Conservation (phyloP, 805 yeast genomes). For the Dipodascus geniculatus region DNA sequence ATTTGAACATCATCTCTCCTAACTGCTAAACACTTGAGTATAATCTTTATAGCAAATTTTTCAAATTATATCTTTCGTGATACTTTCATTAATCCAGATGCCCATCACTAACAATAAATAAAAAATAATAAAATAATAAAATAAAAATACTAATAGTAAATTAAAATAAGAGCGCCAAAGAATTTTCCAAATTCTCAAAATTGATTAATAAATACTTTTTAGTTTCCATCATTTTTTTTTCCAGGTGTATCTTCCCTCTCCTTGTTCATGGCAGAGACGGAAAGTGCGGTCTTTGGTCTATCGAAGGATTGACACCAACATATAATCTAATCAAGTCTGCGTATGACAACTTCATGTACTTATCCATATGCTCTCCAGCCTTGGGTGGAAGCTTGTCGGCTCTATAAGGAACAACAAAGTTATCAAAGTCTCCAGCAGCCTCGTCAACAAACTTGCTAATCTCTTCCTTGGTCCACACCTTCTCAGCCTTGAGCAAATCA, state of each 20-base stretch:
- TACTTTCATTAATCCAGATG: background rate
- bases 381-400: background rate
- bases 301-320: background rate
- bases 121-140: too few species aligned
- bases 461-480: background rate
- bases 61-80: background rate
- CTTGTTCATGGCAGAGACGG: background rate
- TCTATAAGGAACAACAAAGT: background rate
- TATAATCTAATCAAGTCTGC: background rate
- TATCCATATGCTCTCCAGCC: background rate
- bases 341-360: background rate
- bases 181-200: background rate
- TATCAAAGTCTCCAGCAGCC: background rate
- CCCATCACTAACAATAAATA: background rate
- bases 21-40: background rate
- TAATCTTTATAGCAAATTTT: background rate
- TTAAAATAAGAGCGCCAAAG: background rate
- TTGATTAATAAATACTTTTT: background rate
- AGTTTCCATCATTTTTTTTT: background rate
- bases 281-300: background rate
- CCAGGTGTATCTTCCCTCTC: background rate
- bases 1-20: too few species aligned
- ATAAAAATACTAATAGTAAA: too few species aligned
- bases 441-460: slow-evolving; percentile 1
- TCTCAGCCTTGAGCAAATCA: background rate